Percentiles rank a stretch among this genome's conserved stretches.
These are phyloP conservation scores for Russula vinacea DNA, from an alignment of 768 basidiomycete species.

Conservation along the genomic window DNA sequence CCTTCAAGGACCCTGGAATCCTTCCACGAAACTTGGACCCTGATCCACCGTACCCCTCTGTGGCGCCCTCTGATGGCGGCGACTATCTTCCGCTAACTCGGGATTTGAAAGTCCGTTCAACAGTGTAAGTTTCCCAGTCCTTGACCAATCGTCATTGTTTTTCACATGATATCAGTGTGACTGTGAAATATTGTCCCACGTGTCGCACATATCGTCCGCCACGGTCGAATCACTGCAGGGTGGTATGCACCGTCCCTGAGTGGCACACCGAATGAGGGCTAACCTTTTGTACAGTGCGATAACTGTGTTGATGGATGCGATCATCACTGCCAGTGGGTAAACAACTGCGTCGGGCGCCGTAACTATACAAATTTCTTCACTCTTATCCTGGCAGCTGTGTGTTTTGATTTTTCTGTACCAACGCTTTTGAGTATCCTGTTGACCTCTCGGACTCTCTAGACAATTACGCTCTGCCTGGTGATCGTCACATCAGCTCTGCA, in stretches of 20 bases:
- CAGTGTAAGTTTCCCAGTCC: conserved; percentile 49
- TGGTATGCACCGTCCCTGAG: conserved; percentile 49
- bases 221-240: conserved; percentile 91
- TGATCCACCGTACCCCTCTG: conserved; percentile 71
- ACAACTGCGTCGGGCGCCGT: conserved; percentile 91
- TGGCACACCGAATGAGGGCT: neutral
- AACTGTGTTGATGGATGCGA: conserved; percentile 97
- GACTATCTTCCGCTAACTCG: conserved; percentile 67
- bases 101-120: conserved; percentile 74
- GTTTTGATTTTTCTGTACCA: conserved; percentile 36
- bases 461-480: conserved; percentile 68
- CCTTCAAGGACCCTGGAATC: conserved; percentile 82
- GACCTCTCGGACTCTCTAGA: conserved; percentile 42
- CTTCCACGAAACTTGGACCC: conserved; percentile 84
- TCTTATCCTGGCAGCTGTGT: conserved; percentile 71
- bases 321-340: conserved; percentile 89
- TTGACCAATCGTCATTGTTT: neutral
- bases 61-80: conserved; percentile 60
- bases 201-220: conserved; percentile 93
- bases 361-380: conserved; percentile 95
- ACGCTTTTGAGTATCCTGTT: conserved; percentile 11
- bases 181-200: conserved; percentile 91
- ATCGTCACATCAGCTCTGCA: conserved; percentile 84
- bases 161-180: conserved; percentile 52
- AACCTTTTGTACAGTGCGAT: conserved; percentile 61